phyloP scores from a whole-genome alignment of 306 rosid species.

The Castanea mollissima region DNA sequence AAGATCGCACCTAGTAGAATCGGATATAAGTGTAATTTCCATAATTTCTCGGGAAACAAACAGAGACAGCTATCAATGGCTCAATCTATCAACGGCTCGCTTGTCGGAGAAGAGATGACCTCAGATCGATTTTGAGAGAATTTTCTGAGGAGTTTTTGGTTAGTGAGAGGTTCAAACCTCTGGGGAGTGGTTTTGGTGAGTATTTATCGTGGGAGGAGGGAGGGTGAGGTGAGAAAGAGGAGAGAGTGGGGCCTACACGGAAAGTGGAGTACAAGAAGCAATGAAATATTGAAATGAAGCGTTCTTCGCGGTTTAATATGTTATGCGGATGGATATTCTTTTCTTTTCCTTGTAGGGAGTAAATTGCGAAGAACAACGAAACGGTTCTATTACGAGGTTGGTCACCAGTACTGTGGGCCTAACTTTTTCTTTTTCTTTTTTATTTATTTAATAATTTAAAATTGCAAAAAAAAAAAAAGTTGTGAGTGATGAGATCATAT shows the following conservation, averaged over 20 bases:
- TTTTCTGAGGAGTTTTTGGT: background rate
- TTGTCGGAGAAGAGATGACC: too few relatives aligned
- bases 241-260: constrained; percentile 35
- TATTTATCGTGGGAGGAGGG: constrained; percentile 38
- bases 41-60: too few relatives aligned
- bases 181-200: constrained; percentile 20
- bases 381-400: background rate
- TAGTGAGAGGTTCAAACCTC: constrained; percentile 35
- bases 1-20: too few relatives aligned
- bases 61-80: too few relatives aligned
- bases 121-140: too few relatives aligned
- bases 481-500: rapidly evolving
- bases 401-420: too few relatives aligned
- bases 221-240: constrained; percentile 11
- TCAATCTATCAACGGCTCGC: too few relatives aligned
- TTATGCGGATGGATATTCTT: constrained; percentile 17
- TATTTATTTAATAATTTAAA: too few relatives aligned
- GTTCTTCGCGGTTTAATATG: too few relatives aligned
- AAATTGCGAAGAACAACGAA: background rate
- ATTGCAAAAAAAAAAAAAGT: too few relatives aligned
- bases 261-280: background rate
- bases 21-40: too few relatives aligned
- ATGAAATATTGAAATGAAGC: background rate
- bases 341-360: background rate
- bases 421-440: too few relatives aligned